Evolutionary conservation across 768 basidiomycete genomes (phyloP), one percentile per base, ranked within the genome.

Genomic region (Hygrophorus pudorinus): DNA sequence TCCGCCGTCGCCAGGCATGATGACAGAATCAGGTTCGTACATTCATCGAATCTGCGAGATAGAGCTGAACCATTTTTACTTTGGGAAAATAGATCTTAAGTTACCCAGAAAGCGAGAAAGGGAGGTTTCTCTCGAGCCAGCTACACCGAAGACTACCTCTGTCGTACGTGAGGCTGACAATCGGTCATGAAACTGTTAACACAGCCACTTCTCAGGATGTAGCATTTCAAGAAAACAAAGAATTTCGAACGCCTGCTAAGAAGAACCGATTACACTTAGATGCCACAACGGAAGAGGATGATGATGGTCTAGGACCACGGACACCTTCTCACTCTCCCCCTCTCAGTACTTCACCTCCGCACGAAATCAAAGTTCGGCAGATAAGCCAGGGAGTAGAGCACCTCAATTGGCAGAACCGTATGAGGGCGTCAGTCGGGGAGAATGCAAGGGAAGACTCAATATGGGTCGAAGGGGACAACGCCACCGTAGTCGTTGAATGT

Each of bases 321-420:
- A 71, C 70, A 13, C 59, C 67, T 49, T 70, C 70, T 7, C 64
- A 59, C 32, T 67, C 71, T 16, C 65, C 70, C 39, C 70, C 75
- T 41, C 54, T 63, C 51, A 68, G 70, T 42, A 70, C 68, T 44
- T 86, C 86, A n/a, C 84, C 86, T 3, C 81, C 79, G 2, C 75
- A 78, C 51, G 83, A 86, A 61, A 75, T 82, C 64, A 86, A 83
- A 66, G 76, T 83, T 46, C 73, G 81, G 41, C 84, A 85, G 64
- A 84, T 85, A 53, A 85, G 81, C 49, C 79, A 79, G 55, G 80
- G 81, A 20, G 83, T 86, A 27, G 83, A 85, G 59, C 85, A 86
- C 56, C 73, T 85, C 50, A 78, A 67, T 56, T 84, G 82, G 84
- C 69, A 72, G 57, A 78, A 74, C 39, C 14, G 28, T 46, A 61